These are phyloP conservation scores for Avena eriantha DNA, from an alignment of 176 grass and related monocot species.

Conservation along the genomic window DNA sequence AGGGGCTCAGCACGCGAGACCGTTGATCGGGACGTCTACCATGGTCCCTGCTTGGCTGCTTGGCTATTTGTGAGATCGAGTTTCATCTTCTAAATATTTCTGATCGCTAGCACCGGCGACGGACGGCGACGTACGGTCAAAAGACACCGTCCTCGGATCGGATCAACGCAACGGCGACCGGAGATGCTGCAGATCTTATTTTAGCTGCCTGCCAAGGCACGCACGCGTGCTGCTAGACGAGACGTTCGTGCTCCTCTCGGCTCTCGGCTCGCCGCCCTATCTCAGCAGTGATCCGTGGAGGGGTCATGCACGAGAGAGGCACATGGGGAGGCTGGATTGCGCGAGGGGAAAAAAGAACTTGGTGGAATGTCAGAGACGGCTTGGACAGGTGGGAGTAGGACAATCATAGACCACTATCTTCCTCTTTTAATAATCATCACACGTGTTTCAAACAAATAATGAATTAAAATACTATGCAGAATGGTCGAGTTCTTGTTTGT, in stretches of 20 bases:
- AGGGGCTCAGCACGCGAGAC: not conserved
- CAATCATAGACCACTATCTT: conserved; percentile 36
- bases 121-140: conserved; percentile 27
- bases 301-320: conserved; percentile 34
- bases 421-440: conserved; percentile 15
- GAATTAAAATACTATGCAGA: not conserved
- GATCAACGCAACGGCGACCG: conserved; percentile 19
- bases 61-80: not conserved
- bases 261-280: not conserved
- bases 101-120: not conserved
- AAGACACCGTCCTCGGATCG: not conserved
- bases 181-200: not conserved
- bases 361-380: conserved; percentile 1
- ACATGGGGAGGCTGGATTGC: conserved; percentile 20
- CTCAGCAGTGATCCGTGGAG: conserved; percentile 7
- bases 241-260: conserved; percentile 28
- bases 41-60: conserved; percentile 14
- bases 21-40: not conserved
- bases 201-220: not conserved
- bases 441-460: not conserved
- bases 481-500: not conserved
- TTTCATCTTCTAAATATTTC: not conserved
- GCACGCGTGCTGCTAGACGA: conserved; percentile 24
- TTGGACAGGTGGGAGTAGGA: conserved; percentile 28
- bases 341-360: not conserved